Evolutionary conservation across 148 eudicot species (phyloP), one percentile per base, ranked within the genome.

Genomic region (Linanthus parryae): DNA sequence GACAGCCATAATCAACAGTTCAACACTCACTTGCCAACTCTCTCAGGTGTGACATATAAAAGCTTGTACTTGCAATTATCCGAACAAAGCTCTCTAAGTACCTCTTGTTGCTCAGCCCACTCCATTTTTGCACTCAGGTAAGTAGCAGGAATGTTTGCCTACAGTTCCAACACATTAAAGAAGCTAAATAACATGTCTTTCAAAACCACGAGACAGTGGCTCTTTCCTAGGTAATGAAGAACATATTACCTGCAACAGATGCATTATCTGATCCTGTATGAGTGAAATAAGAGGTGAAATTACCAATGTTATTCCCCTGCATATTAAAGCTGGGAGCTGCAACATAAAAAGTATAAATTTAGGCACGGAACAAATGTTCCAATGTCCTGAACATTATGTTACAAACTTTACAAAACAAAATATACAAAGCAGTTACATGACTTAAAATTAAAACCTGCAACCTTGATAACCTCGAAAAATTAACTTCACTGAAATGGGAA

Each of bases 191-290:
- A 30, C 38, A 45, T 2, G 48, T 28, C 46, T 7, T 8, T 12
- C 54, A 42, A 58, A 21, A 35, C 25, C 28, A 23, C 8, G 44
- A 23, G 23, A 16, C 21, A 43, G 10, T 41, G 44, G 50, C 45
- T 5, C 47, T 40, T 37, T 14, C 41, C 29, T 28, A 51, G 22
- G 40, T 26, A 41, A 42, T 24, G 21, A 29, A 17, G 13, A 33
- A 34, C 23, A 21, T 7, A 55, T 52, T 64, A 89, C 97, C 95
- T 89, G 97, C 62, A 72, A 58, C 31, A 89, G 81, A 70, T 89
- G 95, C 97, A 89, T 89, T 61, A 89, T 89, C 46, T 89, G 97
- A 76, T 89, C 97, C 80, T 89, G 97, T 59, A 89, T 89, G 54
- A 89, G 85, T 33, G 95, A 89, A 25, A 89, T 95, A 45, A 89